Base-by-base conservation (phyloP, 495 filamentous ascomycete genomes). In the Chaetomidium leptoderma region DNA sequence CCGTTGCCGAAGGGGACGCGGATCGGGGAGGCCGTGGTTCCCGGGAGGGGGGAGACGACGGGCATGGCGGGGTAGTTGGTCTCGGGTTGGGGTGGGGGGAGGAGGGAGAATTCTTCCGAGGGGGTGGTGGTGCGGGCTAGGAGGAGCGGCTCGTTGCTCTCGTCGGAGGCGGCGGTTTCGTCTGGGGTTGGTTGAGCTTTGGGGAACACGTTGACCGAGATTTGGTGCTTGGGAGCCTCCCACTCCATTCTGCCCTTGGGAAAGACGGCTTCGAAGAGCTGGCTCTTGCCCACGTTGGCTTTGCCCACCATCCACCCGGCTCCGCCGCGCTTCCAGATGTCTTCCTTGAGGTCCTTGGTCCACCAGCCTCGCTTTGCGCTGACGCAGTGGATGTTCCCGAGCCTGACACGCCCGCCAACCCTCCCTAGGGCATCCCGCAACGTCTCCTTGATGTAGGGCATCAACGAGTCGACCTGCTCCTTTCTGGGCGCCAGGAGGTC, bases 221-320 rank as follows among this genome's bases (percentile, higher is more conserved):
- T 72, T 23, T 73, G 68, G 43, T 71, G 65, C 52, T 65, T 63
- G 29, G 68, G 53, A 3, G 66, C 62, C 14, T 60, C 58, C 59
- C 13, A 77, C 30, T 74, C 73, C 63, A 76, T 81, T 43, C 83
- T 79, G 24, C 88, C 89, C 67, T 96, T 95, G 16, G 92, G 92
- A 63, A 90, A 95, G 17, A 95, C 84, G 9, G 77, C 78, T 64
- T 92, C 83, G 53, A 97, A 90, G 24, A 99, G 85, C 59, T 85
- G 86, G 66, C 91, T 96, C 71, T 99, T 99, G 14, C 93, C 93
- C 26, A 97, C 93, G 66, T 99, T 99, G 50, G 87, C 90, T 63
- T 92, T 96, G n/a, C 95, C 93, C 24, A 97, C 89, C 77, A 99
- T 85, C 93, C 93, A 99, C n/a, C 88, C 81, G 6, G 86, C 95